These are phyloP conservation scores for Fusarium xylarioides DNA, from an alignment of 2,329 filamentous ascomycete genomes.

Conservation along the genomic window DNA sequence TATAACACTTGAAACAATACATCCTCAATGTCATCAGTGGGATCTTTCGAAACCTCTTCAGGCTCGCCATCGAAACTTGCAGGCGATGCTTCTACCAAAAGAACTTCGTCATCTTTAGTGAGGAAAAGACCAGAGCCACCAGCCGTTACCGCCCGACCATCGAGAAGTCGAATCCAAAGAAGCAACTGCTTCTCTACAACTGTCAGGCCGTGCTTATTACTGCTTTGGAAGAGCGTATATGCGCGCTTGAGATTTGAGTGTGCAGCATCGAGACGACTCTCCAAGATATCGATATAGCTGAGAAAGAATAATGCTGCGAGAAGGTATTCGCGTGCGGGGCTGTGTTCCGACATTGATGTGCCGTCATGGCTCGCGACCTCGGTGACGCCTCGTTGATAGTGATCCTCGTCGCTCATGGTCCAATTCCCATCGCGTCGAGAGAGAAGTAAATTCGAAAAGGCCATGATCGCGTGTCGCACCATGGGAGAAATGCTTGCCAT, in stretches of 20 bases:
- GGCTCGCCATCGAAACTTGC: slow-evolving; percentile 49
- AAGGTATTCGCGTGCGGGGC: slow-evolving; percentile 51
- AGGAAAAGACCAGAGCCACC: slow-evolving; percentile 65
- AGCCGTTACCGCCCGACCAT: slow-evolving; percentile 64
- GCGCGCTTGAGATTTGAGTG: slow-evolving; percentile 61
- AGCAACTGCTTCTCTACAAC: slow-evolving; percentile 58
- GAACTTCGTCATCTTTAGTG: slow-evolving; percentile 55
- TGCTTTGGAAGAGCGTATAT: slow-evolving; percentile 56
- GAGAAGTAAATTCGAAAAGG: slow-evolving; percentile 59
- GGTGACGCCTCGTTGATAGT: slow-evolving; percentile 50
- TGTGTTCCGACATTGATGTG: slow-evolving; percentile 42
- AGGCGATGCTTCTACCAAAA: slow-evolving; percentile 55
- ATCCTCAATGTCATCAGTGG: slow-evolving; percentile 55
- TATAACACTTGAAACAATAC: slow-evolving; percentile 64
- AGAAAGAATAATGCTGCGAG: slow-evolving; percentile 63
- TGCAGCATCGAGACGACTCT: slow-evolving; percentile 54
- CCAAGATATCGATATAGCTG: slow-evolving; percentile 61
- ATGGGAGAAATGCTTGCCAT: slow-evolving; percentile 59
- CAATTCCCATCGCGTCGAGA: slow-evolving; percentile 47
- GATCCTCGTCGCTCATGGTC: slow-evolving; percentile 47
- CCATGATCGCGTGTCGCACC: slow-evolving; percentile 58
- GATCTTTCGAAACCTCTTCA: slow-evolving; percentile 36
- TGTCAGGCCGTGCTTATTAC: slow-evolving; percentile 49
- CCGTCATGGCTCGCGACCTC: slow-evolving; percentile 45
- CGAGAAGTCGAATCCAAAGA: slow-evolving; percentile 64